Evolutionary conservation across 768 basidiomycete species (phyloP), one percentile per base, ranked within the genome.

Genomic region (Pulveroboletus ravenelii): DNA sequence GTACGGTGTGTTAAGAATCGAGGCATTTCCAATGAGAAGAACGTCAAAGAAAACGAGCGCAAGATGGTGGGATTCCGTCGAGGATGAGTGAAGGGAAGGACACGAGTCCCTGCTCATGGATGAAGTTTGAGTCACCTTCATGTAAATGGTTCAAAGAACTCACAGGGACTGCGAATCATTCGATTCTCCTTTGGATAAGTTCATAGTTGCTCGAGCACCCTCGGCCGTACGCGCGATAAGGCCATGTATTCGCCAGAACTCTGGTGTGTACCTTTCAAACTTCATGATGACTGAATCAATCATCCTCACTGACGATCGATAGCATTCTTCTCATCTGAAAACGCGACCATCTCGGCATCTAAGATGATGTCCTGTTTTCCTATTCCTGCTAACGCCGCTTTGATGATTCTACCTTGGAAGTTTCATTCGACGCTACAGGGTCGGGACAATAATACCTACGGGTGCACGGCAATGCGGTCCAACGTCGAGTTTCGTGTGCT

Each of bases 331-430:
- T 64, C 66, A 25, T 84, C 85, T 34, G 86, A 78, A 64, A 79
- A 95, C 0, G 89, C 85, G 6, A 95, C 85, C 84, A 95, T 90
- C 67, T 97, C 93, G 2, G 92, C 93, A 62, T 97, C 93, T 0
- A 87, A 57, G 34, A 83, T 76, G 34, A 81, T 58, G 55, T 76
- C 75, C 45, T 70, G 62, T 44, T 63, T 69, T 27, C 75, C 64
- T 25, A 62, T 51, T 13, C 61, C 55, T 30, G 78, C 77, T 5
- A 94, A 73, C 2, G 87, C 76, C 7, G 76, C 72, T 18, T 75
- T 74, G 31, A 95, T 82, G 37, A 84, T 74, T 9, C 81, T 82
- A 56, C 50, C 55, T 38, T 32, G 20, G 14, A 20, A 13, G 10
- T 29, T 64, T n/a, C 54, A 39, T 29, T 14, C 23, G 12, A 39